Evolutionary conservation across 257 asterid genomes (phyloP), one percentile per base, ranked within the genome.

Genomic region (Echites panduratus): DNA sequence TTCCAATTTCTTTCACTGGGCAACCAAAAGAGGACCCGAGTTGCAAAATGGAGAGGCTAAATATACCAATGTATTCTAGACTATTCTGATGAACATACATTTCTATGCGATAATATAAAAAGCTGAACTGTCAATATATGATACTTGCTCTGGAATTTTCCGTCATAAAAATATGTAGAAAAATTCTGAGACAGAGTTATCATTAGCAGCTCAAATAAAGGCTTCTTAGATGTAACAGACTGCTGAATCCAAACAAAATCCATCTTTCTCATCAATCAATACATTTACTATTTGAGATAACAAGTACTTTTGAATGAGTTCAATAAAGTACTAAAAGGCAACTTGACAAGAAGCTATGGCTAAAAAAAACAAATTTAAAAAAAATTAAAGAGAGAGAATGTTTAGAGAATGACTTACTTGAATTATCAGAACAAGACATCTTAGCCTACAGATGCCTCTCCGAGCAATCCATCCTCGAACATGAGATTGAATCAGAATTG

Each of bases 391-490:
- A 32, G 38, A 32, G 38, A 32, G 38, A 32, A 32, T 3, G 38
- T 32, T 32, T 32, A 32, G 45, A 45, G 73, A 72, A 71, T 41
- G 57, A 70, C 85, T 84, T 84, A 88, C 98, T 76, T 94, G 98
- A 78, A 90, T 77, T 80, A 71, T 72, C 64, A 83, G 45, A 52
- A 83, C 70, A n/a, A 65, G 72, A 27, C 52, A 44, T 70, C 75
- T 89, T 65, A 82, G 82, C 77, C 76, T 77, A 73, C 65, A 43
- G 74, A 77, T 82, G 58, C 77, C 73, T 86, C 77, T 83, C 40
- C 85, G 82, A 71, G 92, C 89, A 76, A 83, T 80, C 97, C 93
- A 87, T 73, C 95, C 87, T 73, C 96, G 96, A 70, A 82, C 65
- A 84, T 86, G 87, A 72, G 89, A 79, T 77, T 95, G 99, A 79